Evolutionary conservation across 768 basidiomycete genomes (phyloP).

Genomic region (Auriscalpium vulgare): DNA sequence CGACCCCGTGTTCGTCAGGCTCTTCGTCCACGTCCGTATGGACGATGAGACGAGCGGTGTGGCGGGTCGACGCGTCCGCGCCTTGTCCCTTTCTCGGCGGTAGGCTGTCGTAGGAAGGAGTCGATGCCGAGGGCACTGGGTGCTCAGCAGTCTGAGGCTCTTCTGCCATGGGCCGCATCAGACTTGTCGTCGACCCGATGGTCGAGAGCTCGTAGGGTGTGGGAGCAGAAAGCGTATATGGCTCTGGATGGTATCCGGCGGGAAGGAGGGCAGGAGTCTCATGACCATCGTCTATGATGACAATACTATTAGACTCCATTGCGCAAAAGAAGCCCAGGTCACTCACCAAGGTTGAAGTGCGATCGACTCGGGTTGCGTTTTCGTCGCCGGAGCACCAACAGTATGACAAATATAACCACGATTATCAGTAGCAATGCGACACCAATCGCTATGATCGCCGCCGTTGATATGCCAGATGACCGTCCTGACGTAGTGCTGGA

Average conservation of each 20-base stretch:
- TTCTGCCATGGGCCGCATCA: background rate
- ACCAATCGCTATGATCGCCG: no score
- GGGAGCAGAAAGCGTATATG: background rate
- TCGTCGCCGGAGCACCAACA: background rate
- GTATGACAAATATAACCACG: background rate
- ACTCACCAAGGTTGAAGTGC: background rate
- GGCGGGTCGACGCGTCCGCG: background rate
- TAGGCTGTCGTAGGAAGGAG: background rate
- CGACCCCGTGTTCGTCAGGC: constrained; percentile 41
- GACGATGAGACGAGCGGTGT: constrained; percentile 26
- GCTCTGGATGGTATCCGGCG: background rate
- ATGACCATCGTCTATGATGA: background rate
- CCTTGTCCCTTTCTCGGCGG: background rate
- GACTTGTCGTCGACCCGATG: background rate
- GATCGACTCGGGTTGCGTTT: background rate
- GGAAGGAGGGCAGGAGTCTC: background rate
- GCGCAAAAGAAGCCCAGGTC: background rate
- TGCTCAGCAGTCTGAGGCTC: background rate
- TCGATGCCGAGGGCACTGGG: no score
- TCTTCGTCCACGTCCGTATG: constrained; percentile 65
- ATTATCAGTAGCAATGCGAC: background rate
- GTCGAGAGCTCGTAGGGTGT: background rate
- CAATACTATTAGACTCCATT: background rate
- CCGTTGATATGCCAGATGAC: background rate
- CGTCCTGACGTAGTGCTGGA: background rate